phyloP scores from a whole-genome alignment of 1,284 basidiomycete genomes.

The Sanghuangporus sanghuang region DNA sequence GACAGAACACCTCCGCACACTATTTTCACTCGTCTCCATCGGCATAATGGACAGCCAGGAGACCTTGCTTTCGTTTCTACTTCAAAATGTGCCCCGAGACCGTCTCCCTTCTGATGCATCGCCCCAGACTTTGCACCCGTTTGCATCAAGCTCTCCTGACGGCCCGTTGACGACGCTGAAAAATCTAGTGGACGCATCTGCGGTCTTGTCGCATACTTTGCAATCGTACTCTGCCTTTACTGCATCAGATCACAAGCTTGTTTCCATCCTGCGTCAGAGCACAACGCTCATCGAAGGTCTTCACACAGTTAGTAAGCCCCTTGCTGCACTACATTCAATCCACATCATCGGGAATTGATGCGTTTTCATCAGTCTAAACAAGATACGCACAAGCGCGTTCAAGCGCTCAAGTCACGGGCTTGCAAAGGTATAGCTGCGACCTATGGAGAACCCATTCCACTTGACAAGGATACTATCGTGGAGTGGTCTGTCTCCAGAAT shows the following conservation, averaged over 20 bases:
- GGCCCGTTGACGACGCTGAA: slow-evolving; percentile 9
- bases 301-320: slow-evolving; percentile 17
- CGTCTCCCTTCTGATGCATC: slow-evolving; percentile 3
- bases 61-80: slow-evolving; percentile 11
- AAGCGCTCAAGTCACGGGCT: slow-evolving; percentile 7
- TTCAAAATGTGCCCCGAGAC: slow-evolving; percentile 6
- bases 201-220: slow-evolving; percentile 1
- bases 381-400: slow-evolving; percentile 5
- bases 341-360: background rate
- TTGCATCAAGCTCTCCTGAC: slow-evolving; percentile 9
- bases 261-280: slow-evolving; percentile 20
- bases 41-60: background rate
- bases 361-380: slow-evolving; percentile 12
- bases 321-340: background rate
- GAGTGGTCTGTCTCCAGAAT: slow-evolving; percentile 21
- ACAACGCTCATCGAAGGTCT: slow-evolving; percentile 18
- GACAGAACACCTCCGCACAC: background rate
- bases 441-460: slow-evolving; percentile 21
- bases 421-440: background rate
- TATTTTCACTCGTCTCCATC: background rate
- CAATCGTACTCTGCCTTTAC: slow-evolving; percentile 6
- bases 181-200: slow-evolving; percentile 7
- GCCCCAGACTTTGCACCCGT: slow-evolving; percentile 16
- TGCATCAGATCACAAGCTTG: slow-evolving; percentile 19
- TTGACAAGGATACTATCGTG: slow-evolving; percentile 7